Evolutionary conservation across 768 basidiomycete genomes (phyloP).

Genomic region (Ephemerocybe angulata): DNA sequence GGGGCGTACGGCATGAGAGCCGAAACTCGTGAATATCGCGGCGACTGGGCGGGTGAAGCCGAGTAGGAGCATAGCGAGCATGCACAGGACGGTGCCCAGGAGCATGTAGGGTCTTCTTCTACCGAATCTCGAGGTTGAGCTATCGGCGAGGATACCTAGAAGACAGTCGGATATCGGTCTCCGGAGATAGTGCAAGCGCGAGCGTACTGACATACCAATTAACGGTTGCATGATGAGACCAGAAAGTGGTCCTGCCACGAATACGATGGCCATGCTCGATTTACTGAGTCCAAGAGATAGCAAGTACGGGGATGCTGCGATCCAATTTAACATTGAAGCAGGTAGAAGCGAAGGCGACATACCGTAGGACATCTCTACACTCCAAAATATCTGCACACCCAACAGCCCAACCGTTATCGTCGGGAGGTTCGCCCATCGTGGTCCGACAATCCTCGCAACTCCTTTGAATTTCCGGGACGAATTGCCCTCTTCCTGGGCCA

Average conservation of each 20-base stretch:
- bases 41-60: conserved; percentile 79
- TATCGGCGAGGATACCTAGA: conserved; percentile 76
- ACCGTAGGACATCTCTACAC: conserved; percentile 93
- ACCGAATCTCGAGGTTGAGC: conserved; percentile 79
- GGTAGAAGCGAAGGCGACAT: conserved; percentile 8
- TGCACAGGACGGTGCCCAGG: conserved; percentile 60
- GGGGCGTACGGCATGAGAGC: conserved; percentile 27
- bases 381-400: conserved; percentile 90
- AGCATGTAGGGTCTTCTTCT: conserved; percentile 86
- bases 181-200: not conserved
- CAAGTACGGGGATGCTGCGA: conserved; percentile 75
- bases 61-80: conserved; percentile 71
- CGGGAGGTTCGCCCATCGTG: conserved; percentile 63
- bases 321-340: not conserved
- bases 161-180: conserved; percentile 31
- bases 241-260: conserved; percentile 87
- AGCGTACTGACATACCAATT: conserved; percentile 52
- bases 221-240: conserved; percentile 90
- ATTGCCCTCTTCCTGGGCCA: conserved; percentile 41
- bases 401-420: conserved; percentile 73
- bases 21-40: conserved; percentile 36
- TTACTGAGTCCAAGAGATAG: conserved; percentile 85
- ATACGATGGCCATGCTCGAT: conserved; percentile 84
- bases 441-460: conserved; percentile 59
- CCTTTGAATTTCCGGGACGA: conserved; percentile 41